Conservation (phyloP, 1,139 yeast species). For the Pichia terricola region DNA sequence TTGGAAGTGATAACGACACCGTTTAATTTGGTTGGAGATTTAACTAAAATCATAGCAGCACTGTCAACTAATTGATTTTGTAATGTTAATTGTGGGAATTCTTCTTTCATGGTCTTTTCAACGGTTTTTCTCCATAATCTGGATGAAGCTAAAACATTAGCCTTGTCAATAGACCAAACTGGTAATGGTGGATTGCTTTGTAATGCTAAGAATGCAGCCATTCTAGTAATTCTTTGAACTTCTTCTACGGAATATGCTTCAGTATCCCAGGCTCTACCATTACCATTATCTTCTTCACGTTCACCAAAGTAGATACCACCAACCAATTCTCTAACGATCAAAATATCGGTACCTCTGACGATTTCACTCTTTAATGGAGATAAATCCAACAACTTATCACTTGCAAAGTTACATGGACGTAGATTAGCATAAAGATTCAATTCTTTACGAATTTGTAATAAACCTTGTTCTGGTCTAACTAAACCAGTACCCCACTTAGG, state of each 20-base stretch:
- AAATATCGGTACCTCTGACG: constrained; percentile 83
- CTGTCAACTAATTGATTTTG: constrained; percentile 96
- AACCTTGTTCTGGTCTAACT: constrained; percentile 96
- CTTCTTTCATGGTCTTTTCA: constrained; percentile 69
- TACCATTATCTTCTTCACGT: constrained; percentile 82
- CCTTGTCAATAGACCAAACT: constrained; percentile 93
- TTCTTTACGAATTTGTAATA: constrained; percentile 87
- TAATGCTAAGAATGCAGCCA: constrained; percentile 95
- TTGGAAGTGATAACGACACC: constrained; percentile 89
- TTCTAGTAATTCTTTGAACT: constrained; percentile 88
- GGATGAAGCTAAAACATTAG: constrained; percentile 92
- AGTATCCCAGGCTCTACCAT: constrained; percentile 84
- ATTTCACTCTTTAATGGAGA: constrained; percentile 81
- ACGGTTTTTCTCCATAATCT: constrained; percentile 95
- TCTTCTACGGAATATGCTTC: constrained; percentile 86
- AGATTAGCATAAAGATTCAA: constrained; percentile 88
- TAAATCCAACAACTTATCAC: constrained; percentile 72
- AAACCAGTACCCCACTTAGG: constrained; percentile 96
- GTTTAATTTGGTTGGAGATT: constrained; percentile 80
- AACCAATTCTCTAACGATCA: constrained; percentile 90
- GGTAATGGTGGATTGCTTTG: constrained; percentile 92
- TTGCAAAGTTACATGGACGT: constrained; percentile 93
- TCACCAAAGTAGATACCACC: constrained; percentile 98
- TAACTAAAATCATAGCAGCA: constrained; percentile 94
- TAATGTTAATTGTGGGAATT: constrained; percentile 77